Evolutionary conservation across 768 basidiomycete genomes (phyloP).

Genomic region (Auriculariales sp.): DNA sequence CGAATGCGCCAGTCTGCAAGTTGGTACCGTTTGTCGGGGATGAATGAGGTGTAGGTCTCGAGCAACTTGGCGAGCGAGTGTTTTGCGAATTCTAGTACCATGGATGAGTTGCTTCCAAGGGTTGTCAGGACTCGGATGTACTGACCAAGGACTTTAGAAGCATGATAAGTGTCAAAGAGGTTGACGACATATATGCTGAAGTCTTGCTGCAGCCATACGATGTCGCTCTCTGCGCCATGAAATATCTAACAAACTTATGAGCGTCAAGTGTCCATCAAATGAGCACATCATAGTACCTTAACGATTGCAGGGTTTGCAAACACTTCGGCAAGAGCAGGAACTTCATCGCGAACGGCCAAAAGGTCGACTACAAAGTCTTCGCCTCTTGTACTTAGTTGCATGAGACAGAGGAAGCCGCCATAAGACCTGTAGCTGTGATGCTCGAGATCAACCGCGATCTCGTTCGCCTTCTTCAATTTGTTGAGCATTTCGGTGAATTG

Average conservation of each 20-base stretch:
- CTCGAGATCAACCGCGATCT: constrained; percentile 90
- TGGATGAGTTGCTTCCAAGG: neutral
- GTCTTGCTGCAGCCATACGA: constrained; percentile 92
- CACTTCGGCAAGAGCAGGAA: constrained; percentile 64
- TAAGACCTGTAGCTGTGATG: constrained; percentile 83
- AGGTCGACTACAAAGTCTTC: constrained; percentile 83
- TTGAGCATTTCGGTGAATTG: constrained; percentile 49
- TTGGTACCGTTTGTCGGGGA: constrained; percentile 90
- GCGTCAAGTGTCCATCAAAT: too few relatives aligned
- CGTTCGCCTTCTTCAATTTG: constrained; percentile 45
- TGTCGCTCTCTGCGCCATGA: constrained; percentile 89
- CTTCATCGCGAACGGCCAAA: constrained; percentile 53
- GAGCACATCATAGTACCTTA: too few relatives aligned
- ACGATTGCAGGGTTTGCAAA: constrained; percentile 74
- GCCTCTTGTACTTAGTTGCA: constrained; percentile 77
- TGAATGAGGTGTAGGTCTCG: constrained; percentile 79
- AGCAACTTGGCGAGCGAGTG: constrained; percentile 77
- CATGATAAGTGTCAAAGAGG: constrained; percentile 95
- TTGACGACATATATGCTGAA: constrained; percentile 90
- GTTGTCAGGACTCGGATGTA: neutral
- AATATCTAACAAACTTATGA: too few relatives aligned
- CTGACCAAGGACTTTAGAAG: constrained; percentile 69
- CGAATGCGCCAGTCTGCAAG: constrained; percentile 96
- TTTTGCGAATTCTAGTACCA: constrained; percentile 59
- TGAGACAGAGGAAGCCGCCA: constrained; percentile 78